Evolutionary conservation across 2,329 filamentous ascomycete genomes (phyloP).

Genomic region (Colletotrichum sp.): DNA sequence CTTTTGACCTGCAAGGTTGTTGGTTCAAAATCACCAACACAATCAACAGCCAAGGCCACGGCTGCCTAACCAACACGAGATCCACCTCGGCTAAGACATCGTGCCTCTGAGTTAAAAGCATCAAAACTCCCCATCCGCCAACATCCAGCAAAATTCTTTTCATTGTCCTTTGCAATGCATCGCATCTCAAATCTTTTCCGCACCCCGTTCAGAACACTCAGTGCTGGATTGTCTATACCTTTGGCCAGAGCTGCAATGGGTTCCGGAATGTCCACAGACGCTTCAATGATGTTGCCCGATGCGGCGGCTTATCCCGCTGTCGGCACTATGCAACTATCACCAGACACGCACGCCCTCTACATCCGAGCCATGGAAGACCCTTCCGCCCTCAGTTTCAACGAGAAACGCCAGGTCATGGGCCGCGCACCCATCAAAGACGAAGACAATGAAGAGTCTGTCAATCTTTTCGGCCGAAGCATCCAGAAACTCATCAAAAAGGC

Average conservation of each 20-base stretch:
- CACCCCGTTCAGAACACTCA: background rate
- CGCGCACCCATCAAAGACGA: background rate
- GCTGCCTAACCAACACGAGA: background rate
- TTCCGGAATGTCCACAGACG: background rate
- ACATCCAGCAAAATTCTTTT: fast-evolving
- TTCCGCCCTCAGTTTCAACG: background rate
- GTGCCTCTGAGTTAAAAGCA: background rate
- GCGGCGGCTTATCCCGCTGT: background rate
- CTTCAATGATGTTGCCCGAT: background rate
- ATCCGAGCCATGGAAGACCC: background rate
- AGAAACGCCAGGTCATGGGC: background rate
- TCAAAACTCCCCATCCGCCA: background rate
- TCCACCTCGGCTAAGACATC: background rate
- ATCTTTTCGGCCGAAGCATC: background rate
- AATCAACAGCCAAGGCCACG: background rate
- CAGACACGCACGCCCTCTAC: background rate
- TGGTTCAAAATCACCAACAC: background rate
- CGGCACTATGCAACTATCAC: background rate
- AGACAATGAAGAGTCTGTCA: background rate
- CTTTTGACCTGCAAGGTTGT: background rate
- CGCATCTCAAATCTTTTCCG: background rate
- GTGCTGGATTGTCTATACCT: background rate
- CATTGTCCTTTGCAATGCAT: fast-evolving
- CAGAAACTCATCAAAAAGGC: background rate
- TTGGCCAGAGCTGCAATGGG: background rate